phyloP scores from a whole-genome alignment of 306 rosid species.

The Castanopsis chinensis region DNA sequence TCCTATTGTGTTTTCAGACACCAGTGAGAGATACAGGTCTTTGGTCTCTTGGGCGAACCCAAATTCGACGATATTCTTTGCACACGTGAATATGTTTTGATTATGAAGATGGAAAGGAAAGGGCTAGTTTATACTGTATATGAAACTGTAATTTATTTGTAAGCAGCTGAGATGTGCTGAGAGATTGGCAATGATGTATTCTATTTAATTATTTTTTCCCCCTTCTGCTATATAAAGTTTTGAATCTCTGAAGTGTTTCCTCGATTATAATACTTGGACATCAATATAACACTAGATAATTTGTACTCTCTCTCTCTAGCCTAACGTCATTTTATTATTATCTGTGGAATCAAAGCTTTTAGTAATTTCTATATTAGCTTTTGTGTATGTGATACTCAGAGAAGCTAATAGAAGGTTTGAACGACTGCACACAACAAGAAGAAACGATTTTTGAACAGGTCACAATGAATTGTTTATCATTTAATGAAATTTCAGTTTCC shows the following conservation, averaged over 20 bases:
- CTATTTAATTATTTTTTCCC: not conserved
- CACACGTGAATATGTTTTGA: not conserved
- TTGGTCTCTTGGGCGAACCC: slow-evolving; percentile 90
- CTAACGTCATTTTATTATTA: too few species aligned
- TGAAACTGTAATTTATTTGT: slow-evolving; percentile 3
- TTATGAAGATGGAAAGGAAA: not conserved
- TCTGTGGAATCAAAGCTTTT: too few species aligned
- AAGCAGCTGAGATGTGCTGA: not conserved
- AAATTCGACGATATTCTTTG: slow-evolving; percentile 41
- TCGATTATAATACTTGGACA: not conserved
- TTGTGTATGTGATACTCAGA: too few species aligned
- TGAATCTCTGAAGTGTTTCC: not conserved
- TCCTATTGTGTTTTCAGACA: slow-evolving; percentile 45
- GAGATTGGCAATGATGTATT: not conserved
- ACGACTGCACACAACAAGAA: too few species aligned
- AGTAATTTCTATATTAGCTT: too few species aligned
- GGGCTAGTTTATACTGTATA: slow-evolving; percentile 8
- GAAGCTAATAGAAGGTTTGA: too few species aligned
- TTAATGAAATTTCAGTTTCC: too few species aligned
- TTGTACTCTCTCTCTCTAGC: too few species aligned
- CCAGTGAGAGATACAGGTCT: slow-evolving; percentile 80
- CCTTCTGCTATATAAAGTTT: not conserved
- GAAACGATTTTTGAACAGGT: too few species aligned
- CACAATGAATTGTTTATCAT: too few species aligned
- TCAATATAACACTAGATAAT: too few species aligned